These are phyloP conservation scores for Brettanomyces custersianus DNA, from an alignment of 805 yeast genomes.

Conservation along the genomic window DNA sequence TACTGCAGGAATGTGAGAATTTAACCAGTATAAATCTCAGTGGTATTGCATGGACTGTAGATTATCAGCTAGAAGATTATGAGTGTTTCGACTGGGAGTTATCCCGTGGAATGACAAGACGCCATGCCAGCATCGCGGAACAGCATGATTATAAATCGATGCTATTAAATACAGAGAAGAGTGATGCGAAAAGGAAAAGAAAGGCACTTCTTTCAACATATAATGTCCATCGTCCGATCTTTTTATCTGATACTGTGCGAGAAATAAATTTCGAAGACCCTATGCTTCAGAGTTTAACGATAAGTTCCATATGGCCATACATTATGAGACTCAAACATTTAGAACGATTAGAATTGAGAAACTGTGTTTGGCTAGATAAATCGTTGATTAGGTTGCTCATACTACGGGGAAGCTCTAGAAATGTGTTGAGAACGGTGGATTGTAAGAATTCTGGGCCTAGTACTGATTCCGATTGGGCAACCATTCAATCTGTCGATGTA, in stretches of 20 bases:
- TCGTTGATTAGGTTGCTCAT: constrained; percentile 13
- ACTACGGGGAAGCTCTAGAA: constrained; percentile 11
- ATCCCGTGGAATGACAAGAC: constrained; percentile 11
- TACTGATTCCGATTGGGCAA: constrained; percentile 38
- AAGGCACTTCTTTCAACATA: constrained; percentile 5
- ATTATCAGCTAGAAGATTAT: constrained; percentile 44
- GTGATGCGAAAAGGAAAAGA: constrained; percentile 13
- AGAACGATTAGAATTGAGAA: constrained; percentile 20
- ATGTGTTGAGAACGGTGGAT: constrained; percentile 24
- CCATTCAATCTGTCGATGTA: constrained; percentile 12
- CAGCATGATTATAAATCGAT: constrained; percentile 17
- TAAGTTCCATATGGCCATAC: constrained; percentile 34
- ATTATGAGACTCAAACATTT: constrained; percentile 13
- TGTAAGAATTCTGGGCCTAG: constrained; percentile 42
- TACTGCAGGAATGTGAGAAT: constrained; percentile 60
- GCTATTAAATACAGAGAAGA: constrained; percentile 21
- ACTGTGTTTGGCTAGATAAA: constrained; percentile 26
- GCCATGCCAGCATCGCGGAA: constrained; percentile 1
- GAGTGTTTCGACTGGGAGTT: constrained; percentile 27
- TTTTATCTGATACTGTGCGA: constrained; percentile 24
- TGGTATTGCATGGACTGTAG: constrained; percentile 53
- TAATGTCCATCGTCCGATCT: constrained; percentile 14
- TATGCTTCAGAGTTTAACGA: constrained; percentile 27
- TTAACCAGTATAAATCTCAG: constrained; percentile 48
- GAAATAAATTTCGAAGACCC: constrained; percentile 23